phyloP scores from a whole-genome alignment of 176 grass and related monocot genomes.

The Rhynchospora pubera region DNA sequence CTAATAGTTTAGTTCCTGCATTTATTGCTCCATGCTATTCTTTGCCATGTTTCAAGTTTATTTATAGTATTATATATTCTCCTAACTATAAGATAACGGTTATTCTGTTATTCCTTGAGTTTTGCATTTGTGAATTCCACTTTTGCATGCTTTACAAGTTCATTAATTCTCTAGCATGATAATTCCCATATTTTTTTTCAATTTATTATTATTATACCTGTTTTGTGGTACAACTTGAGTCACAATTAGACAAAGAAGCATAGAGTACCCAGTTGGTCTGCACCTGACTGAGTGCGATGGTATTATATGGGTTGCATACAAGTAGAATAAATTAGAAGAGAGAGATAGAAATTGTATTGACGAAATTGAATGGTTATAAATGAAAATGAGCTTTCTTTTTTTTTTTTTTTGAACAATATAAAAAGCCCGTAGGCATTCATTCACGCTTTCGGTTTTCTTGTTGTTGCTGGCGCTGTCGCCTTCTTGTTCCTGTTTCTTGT shows the following conservation, averaged over 20 bases:
- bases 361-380: not conserved
- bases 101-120: not conserved
- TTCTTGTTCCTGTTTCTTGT: conserved; percentile 19
- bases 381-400: too few species aligned
- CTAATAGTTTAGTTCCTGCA: not conserved
- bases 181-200: not conserved
- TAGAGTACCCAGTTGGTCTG: not conserved
- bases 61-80: not conserved
- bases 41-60: not conserved
- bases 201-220: too few species aligned
- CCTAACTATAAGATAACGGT: not conserved
- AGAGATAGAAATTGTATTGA: not conserved
- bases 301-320: not conserved
- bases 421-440: too few species aligned
- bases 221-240: too few species aligned
- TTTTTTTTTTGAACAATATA: too few species aligned
- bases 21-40: not conserved
- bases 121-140: not conserved
- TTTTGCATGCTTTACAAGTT: not conserved
- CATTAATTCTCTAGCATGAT: not conserved
- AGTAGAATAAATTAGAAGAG: not conserved
- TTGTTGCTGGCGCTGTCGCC: conserved; percentile 2
- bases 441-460: conserved; percentile 4
- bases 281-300: not conserved
- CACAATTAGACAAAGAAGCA: too few species aligned